These are phyloP conservation scores for Pelargonium fulgidum DNA, from an alignment of 441 rosid species.

Conservation along the genomic window DNA sequence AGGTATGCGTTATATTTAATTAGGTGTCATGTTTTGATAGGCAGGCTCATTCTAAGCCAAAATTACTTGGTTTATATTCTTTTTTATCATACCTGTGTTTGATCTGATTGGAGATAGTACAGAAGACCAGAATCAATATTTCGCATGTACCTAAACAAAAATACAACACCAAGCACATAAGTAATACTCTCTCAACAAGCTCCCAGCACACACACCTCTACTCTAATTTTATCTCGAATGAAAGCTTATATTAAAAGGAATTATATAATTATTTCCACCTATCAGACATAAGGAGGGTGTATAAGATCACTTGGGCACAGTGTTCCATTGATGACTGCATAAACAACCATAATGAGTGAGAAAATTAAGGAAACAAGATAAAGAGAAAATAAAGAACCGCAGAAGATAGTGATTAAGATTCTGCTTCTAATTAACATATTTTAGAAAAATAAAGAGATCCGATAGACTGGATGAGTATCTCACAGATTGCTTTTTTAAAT, in stretches of 20 bases:
- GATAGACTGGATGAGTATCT: neutral
- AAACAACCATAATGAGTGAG: conserved; percentile 19
- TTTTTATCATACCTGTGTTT: conserved; percentile 55
- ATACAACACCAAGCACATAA: conserved; percentile 18
- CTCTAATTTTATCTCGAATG: neutral
- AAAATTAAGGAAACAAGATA: conserved; percentile 7
- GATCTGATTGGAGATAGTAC: conserved; percentile 82
- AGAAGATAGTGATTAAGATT: neutral
- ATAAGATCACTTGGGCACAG: conserved; percentile 91
- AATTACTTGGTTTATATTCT: too few relatives aligned
- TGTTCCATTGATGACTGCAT: conserved; percentile 87
- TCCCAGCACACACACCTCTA: neutral
- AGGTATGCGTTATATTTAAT: too few relatives aligned
- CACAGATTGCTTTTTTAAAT: conserved; percentile 8
- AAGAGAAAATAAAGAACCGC: neutral
- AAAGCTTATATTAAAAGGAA: conserved; percentile 1
- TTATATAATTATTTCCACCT: conserved; percentile 40
- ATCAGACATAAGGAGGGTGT: conserved; percentile 98
- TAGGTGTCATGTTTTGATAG: too few relatives aligned
- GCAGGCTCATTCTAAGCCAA: too few relatives aligned
- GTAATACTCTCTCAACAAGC: conserved; percentile 12
- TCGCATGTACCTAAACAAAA: conserved; percentile 55
- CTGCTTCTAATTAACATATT: neutral
- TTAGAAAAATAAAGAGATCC: neutral
- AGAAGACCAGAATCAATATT: conserved; percentile 81